Base-by-base conservation (phyloP, 495 filamentous ascomycete species). In the Penicillium verhagenii region DNA sequence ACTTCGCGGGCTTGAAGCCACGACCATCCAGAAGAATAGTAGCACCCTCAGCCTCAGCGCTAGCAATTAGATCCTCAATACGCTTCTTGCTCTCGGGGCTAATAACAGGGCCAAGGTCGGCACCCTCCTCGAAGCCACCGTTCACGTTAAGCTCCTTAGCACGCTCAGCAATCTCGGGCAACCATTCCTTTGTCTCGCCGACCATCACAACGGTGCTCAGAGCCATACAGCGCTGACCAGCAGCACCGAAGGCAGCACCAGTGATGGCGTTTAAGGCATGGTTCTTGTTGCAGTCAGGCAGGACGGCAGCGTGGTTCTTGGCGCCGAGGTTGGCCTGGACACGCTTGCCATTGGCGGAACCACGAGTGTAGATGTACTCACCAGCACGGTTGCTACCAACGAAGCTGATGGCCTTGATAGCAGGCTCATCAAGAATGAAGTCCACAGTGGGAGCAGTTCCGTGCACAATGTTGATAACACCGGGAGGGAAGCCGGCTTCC, bases 291-390 rank as follows among this genome's bases (percentile, higher is more conserved):
- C 87, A 90, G 77, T 99, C 94, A 1, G 95, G 94, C 56, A 97
- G 82, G 20, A 99, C 86, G 26, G 91, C 89, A 21, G 92, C 93
- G 70, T 99, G 94, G 80, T 99, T 99, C 84, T 99, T 99, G 39
- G 94, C 94, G 20, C 94, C 94, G 49, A 99, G 75, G 72, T 99
- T 99, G 64, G 94, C 94, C 74, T 99, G 94, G n/a, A 97, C 92
- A 61, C 85, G 83, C 73, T 88, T 88, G 50, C 94, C 94, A 65
- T 97, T 92, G 58, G 92, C 92, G 7, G 92, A 95, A 18, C 83
- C 95, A 45, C 92, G 88, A 43, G 82, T 72, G 72, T 88, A 97
- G 71, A 99, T 99, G 74, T 99, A 99, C 72, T 97, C 91, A 59
- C 94, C 94, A 14, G 94, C 94, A 71, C 89, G 88, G 81, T 97